A percentile compares a stretch with the other conserved stretches of the same genome.
Evolutionary conservation across 306 rosid genomes (phyloP).

Genomic region (Corylus avellana): DNA sequence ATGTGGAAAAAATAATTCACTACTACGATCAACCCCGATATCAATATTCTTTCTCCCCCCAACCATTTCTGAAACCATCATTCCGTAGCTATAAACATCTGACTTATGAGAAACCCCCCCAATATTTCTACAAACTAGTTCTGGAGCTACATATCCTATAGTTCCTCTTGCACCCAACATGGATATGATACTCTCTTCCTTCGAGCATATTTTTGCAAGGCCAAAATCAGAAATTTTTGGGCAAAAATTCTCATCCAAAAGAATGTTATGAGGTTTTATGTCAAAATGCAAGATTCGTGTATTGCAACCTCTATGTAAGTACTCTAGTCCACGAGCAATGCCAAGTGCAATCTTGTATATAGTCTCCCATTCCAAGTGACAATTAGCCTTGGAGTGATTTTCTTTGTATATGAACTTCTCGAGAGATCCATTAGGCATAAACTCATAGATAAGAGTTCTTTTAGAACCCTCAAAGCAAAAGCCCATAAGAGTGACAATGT

Average conservation of each 20-base stretch:
- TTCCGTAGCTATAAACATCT: no score
- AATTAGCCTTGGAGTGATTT: background rate
- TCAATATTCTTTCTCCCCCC: no score
- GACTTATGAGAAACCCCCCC: no score
- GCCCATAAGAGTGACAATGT: background rate
- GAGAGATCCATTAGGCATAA: background rate
- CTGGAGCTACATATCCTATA: no score
- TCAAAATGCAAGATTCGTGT: background rate
- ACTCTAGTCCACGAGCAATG: background rate
- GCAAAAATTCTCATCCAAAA: background rate
- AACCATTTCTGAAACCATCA: no score
- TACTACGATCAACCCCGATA: no score
- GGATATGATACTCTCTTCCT: background rate
- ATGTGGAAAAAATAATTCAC: no score
- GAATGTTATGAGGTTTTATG: background rate
- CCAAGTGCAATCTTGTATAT: background rate
- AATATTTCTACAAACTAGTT: no score
- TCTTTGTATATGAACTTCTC: background rate
- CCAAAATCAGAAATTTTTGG: conserved; percentile 1
- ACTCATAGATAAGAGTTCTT: background rate
- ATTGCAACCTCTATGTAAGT: background rate
- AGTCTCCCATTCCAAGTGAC: background rate
- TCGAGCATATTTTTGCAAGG: background rate
- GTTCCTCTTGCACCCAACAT: no score
- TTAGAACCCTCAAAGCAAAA: background rate